Evolutionary conservation across 345 rosid genomes (phyloP), one percentile per base, ranked within the genome.

Genomic region (Gossypium turneri): DNA sequence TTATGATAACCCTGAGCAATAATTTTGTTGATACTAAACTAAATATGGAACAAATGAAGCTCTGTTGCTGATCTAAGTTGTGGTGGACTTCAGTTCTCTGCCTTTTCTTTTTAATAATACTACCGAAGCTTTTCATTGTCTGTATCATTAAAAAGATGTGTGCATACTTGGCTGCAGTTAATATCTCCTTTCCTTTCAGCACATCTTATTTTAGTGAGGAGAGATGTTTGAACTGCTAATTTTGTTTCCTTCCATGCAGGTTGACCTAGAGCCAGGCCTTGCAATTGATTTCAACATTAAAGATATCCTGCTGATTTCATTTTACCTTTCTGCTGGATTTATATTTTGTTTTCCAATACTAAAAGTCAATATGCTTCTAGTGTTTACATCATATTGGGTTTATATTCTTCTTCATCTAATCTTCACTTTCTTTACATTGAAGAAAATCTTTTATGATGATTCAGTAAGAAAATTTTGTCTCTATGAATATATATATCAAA

Each of bases 231-330:
- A 70, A 64, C 77, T 75, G 56, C 75, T 61, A 55, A 25, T 78
- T 64, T 80, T 50, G 19, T 67, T 73, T 73, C 73, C 41, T 77
- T 74, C 79, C 70, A 48, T 84, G 88, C 99, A 93, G 98, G 83
- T 85, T 75, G 89, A 86, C 73, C 78, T 84, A 29, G 94, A 90
- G 84, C 89, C 86, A 24, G 88, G 92, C 68, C 90, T 95, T 82
- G 97, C 93, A 66, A 90, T 95, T 85, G 94, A 90, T 82, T 95
- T 85, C 84, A 82, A 76, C 77, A 83, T 93, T 77, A 83, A 87
- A 84, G 97, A 95, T 93, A 95, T 93, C 99, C 99, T 91, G 24
- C 24, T 61, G 45, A 52, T 53, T 52, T 38, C 68, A 34, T 77
- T 63, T 74, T 41, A 24, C 16, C 43, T 67, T 34, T 63, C 44